Base-by-base conservation (phyloP, 768 basidiomycete genomes). In the Dentipellis sp. region DNA sequence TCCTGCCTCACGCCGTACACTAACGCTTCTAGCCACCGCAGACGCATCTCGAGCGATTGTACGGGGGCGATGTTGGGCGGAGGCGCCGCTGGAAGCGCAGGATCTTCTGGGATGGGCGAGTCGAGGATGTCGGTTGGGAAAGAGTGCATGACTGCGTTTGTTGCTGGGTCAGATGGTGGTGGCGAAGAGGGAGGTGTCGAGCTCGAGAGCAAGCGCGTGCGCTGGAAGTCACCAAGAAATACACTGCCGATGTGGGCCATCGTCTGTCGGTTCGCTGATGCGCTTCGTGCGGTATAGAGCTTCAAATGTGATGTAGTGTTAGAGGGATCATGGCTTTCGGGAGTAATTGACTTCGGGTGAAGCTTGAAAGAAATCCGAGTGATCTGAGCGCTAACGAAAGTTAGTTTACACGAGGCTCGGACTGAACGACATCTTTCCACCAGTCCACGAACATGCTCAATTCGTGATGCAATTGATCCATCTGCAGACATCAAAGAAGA, bases 11-110 rank as follows among this genome's bases (percentile, higher is more conserved):
- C 76, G 40, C 90, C 91, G 40, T 82, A 67, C 2, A 91, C 71
- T 52, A 93, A 72, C 16, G 88, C 87, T 66, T 91, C 91, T 1
- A 93, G 73, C 87, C 88, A 90, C 55, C 86, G 75, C 37, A 92
- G 66, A 1, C 91, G 79, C 19, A 93, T 72, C 62, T 91, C 84
- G 10, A 93, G 71, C 2, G 91, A 85, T 12, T 88, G 72, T 0
- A 69, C 69, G 4, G 91, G 84, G 36, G 86, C 80, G 47, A 92
- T 83, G 21, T 54, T 45, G 45, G 52, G 54, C 29, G 56, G 57
- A 0, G 55, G 40, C 42, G 52, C 53, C 40, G 56, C 55, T 1
- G 56, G 40, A 0, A 65, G 58, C 1, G 54, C 14, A 14, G 54
- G 35, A 0, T 52, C 58, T 39, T 36, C 29, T 10, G 38, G 45